Base-by-base conservation (phyloP, 129 eudicot genomes). In the Lactuca sativa region DNA sequence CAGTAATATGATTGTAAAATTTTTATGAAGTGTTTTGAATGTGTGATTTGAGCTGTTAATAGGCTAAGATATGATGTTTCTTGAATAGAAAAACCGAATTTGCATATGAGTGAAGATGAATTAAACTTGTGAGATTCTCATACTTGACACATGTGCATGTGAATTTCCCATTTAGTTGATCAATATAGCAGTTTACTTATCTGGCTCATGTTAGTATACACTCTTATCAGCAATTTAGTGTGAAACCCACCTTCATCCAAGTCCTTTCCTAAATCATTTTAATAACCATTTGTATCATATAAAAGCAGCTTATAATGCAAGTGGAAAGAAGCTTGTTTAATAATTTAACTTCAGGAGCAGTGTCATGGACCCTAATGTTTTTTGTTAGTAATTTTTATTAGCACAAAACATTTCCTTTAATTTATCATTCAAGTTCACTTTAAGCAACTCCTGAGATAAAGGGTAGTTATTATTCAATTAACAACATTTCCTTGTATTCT, bases 1-100 rank as follows among this genome's bases (percentile, higher is more conserved):
- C 14, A 61, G 69, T 72, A 34, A 51, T 61, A 53, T 72, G 52
- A 72, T 60, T 37, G 52, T 62, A 52, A 15, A 49, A 4, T 12
- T 56, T 17, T 16, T 34, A 51, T 32, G 9, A 48, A 58, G 47
- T 41, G 58, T 41, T 40, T 41, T 70, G 76, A 49, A 60, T 60
- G 34, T 31, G 16, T 16, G 32, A 59, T 59, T 34, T 47, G 48
- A 44, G 12, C 36, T 47, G 37, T 47, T 30, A 59, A 16, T 18
- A 59, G 68, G 52, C 15, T 6, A 60, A 32, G 4, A 13, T 56
- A 13, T 69, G 16, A 68, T 68, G 73, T 6, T 40, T 16, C 25
- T 44, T 69, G 6, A 55, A 17, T 7, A 12, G 43, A 56, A 5
- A 5, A 38, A 25, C 15, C 9, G 25, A 56, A 21, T 1, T 33